These are phyloP conservation scores for Brassica hybrid DNA, from an alignment of 441 rosid species.

Conservation along the genomic window DNA sequence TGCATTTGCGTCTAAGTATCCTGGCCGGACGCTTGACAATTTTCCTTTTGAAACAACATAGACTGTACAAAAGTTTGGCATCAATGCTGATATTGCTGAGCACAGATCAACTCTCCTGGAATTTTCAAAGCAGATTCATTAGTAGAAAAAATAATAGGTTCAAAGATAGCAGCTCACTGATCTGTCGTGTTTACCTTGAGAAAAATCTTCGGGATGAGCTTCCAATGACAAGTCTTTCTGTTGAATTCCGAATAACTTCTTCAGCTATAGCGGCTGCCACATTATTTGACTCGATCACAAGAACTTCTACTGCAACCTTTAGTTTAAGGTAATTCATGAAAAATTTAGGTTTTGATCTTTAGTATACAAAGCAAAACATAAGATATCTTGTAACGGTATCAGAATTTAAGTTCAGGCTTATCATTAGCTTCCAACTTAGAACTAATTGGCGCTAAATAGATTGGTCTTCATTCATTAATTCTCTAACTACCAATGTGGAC, in stretches of 20 bases:
- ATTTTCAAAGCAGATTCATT: slow-evolving; percentile 28
- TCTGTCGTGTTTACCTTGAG: slow-evolving; percentile 51
- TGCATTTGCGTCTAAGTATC: slow-evolving; percentile 61
- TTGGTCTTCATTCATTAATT: background rate
- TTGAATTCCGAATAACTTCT: slow-evolving; percentile 54
- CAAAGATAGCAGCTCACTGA: background rate
- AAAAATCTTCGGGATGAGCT: slow-evolving; percentile 68
- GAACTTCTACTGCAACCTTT: slow-evolving; percentile 71
- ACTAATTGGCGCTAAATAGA: background rate
- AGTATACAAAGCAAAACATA: background rate
- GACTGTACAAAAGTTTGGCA: slow-evolving; percentile 79
- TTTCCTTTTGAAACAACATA: slow-evolving; percentile 83
- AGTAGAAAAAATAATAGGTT: background rate
- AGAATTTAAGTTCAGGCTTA: background rate
- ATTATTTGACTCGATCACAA: slow-evolving; percentile 70
- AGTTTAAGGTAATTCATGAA: slow-evolving; percentile 12
- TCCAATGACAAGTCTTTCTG: slow-evolving; percentile 81
- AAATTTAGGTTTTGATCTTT: slow-evolving; percentile 5
- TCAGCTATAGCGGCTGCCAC: slow-evolving; percentile 70
- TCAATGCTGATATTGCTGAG: slow-evolving; percentile 61
- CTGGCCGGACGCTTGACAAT: slow-evolving; percentile 59
- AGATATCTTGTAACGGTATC: background rate
- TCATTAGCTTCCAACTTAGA: background rate
- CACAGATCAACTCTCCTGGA: slow-evolving; percentile 58
- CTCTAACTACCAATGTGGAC: background rate